phyloP scores from a whole-genome alignment of 2,329 filamentous ascomycete species.

The Calycina herbarum region DNA sequence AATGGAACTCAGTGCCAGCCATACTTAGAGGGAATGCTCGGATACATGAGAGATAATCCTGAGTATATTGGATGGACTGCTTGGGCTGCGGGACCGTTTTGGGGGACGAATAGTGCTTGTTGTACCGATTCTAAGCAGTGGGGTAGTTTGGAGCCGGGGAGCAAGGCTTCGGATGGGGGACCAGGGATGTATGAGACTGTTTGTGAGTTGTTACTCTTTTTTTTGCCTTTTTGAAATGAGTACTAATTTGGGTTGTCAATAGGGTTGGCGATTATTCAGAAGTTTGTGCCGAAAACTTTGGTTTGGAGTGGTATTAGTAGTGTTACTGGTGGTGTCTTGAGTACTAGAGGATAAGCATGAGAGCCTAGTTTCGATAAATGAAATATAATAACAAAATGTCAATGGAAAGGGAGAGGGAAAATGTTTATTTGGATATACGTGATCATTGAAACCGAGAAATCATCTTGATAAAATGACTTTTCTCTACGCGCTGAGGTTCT shows the following conservation, averaged over 20 bases:
- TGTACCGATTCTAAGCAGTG: conserved; percentile 43
- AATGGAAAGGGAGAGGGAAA: not conserved
- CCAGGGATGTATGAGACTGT: conserved; percentile 48
- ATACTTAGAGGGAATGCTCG: conserved; percentile 45
- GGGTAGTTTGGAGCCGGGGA: conserved; percentile 49
- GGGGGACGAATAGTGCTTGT: conserved; percentile 46
- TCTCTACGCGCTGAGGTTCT: too few species aligned
- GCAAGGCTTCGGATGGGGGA: conserved; percentile 44
- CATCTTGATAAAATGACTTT: too few species aligned
- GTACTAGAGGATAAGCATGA: conserved; percentile 11
- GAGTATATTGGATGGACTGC: conserved; percentile 53
- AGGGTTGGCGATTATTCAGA: conserved; percentile 41
- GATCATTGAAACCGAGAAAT: too few species aligned
- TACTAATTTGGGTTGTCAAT: not conserved
- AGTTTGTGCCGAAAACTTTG: conserved; percentile 44
- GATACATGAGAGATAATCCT: conserved; percentile 48
- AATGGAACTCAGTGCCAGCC: conserved; percentile 45
- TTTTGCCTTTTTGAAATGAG: not conserved
- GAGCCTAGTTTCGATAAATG: not conserved
- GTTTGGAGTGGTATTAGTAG: conserved; percentile 40
- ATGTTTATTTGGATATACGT: too few species aligned
- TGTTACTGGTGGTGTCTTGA: conserved; percentile 28
- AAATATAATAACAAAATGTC: not conserved
- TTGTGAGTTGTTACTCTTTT: conserved; percentile 36
- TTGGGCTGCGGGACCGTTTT: conserved; percentile 52